Evolutionary conservation across 1,139 yeast genomes (phyloP).

Genomic region (Hansenula lynferdii): DNA sequence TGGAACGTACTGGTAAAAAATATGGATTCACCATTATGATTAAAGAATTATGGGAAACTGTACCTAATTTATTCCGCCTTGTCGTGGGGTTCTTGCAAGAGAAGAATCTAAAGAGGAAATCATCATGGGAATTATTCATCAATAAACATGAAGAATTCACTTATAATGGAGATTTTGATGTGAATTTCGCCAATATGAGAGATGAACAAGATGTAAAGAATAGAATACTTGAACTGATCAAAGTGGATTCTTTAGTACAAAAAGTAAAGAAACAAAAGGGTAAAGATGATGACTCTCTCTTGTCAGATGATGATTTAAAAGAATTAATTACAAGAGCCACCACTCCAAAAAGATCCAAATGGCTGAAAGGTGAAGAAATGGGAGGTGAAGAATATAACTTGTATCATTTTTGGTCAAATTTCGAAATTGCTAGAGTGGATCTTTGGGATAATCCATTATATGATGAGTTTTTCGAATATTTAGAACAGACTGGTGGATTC

Average conservation of each 20-base stretch:
- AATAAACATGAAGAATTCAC: conserved; percentile 24
- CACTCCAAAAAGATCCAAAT: conserved; percentile 28
- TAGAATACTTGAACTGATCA: conserved; percentile 14
- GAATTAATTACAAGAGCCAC: conserved; percentile 14
- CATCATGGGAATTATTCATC: conserved; percentile 55
- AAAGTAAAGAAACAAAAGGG: conserved; percentile 6
- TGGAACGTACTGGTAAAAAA: conserved; percentile 63
- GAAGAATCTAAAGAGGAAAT: conserved; percentile 42
- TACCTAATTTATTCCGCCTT: conserved; percentile 72
- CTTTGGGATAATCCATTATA: conserved; percentile 63
- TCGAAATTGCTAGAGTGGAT: conserved; percentile 81
- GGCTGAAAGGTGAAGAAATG: conserved; percentile 45
- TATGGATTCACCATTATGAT: conserved; percentile 83
- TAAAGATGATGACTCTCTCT: conserved; percentile 12
- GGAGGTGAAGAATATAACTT: conserved; percentile 67
- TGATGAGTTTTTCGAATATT: conserved; percentile 55
- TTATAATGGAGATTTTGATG: conserved; percentile 24
- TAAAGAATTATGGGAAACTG: conserved; percentile 70
- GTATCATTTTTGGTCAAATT: conserved; percentile 93
- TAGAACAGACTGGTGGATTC: conserved; percentile 76
- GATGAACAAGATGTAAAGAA: conserved; percentile 10
- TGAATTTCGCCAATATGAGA: conserved; percentile 23
- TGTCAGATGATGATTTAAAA: conserved; percentile 17
- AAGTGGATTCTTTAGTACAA: conserved; percentile 12
- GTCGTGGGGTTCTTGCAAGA: conserved; percentile 58